phyloP scores from a whole-genome alignment of 2,329 filamentous ascomycete species.

The Ophiostoma piceae region DNA sequence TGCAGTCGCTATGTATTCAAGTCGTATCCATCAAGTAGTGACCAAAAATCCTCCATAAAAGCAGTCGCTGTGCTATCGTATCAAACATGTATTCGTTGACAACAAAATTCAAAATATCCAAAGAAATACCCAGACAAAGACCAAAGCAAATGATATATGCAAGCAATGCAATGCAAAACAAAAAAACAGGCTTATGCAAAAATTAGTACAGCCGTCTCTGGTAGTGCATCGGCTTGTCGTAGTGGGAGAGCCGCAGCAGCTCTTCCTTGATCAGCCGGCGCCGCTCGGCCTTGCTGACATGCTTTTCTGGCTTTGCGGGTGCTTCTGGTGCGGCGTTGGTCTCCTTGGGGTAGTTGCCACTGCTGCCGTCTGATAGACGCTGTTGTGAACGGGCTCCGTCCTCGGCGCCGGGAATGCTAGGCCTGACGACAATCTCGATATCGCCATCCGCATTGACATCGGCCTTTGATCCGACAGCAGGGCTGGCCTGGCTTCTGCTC shows the following conservation, averaged over 20 bases:
- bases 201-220: constrained; percentile 50
- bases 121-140: not conserved
- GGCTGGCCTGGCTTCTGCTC: constrained; percentile 27
- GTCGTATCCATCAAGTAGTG: not conserved
- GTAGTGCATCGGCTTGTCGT: constrained; percentile 43
- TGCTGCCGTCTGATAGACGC: not conserved
- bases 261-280: constrained; percentile 43
- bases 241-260: constrained; percentile 25
- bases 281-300: constrained; percentile 49
- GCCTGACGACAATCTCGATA: constrained; percentile 36
- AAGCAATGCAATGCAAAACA: not conserved
- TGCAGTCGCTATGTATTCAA: not conserved
- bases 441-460: constrained; percentile 29
- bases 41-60: not conserved
- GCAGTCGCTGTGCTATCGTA: not conserved
- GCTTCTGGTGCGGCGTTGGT: not conserved
- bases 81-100: not conserved
- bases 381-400: constrained; percentile 19
- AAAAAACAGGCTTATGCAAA: not conserved
- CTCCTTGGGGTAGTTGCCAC: constrained; percentile 17
- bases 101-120: not conserved
- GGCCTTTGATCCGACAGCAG: constrained; percentile 26
- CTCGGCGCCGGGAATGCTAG: constrained; percentile 31
- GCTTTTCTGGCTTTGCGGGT: constrained; percentile 38
- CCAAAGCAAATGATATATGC: not conserved